A percentile compares a stretch with the other conserved stretches of the same genome.
Conservation (phyloP, 2,329 filamentous ascomycete genomes). For the Fusarium sp. region DNA sequence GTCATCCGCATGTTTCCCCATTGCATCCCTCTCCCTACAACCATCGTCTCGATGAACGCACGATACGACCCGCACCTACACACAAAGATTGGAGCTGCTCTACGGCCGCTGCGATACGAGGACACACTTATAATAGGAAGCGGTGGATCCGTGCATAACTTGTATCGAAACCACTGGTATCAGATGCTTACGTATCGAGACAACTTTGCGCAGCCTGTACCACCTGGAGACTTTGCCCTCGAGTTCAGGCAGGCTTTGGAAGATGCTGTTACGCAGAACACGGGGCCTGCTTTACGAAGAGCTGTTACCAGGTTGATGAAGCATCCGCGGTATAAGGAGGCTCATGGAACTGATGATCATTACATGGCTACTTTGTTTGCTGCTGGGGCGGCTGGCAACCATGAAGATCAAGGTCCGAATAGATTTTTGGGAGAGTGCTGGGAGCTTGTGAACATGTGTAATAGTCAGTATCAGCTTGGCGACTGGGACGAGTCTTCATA, state of each 20-base stretch:
- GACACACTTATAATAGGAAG: conserved; percentile 63
- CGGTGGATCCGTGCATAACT: conserved; percentile 74
- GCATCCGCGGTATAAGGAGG: conserved; percentile 71
- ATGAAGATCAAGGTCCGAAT: conserved; percentile 55
- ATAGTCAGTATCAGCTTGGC: conserved; percentile 67
- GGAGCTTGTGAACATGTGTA: conserved; percentile 73
- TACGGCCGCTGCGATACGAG: conserved; percentile 9
- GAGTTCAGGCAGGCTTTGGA: conserved; percentile 74
- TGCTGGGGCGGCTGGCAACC: conserved; percentile 63
- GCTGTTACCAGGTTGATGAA: conserved; percentile 72
- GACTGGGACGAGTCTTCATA: background rate
- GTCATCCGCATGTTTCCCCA: conserved; percentile 75
- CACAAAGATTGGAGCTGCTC: conserved; percentile 22
- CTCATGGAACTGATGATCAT: conserved; percentile 75
- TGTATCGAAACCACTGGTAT: conserved; percentile 73
- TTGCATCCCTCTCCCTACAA: conserved; percentile 68
- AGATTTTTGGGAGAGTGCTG: conserved; percentile 66
- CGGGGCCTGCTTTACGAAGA: conserved; percentile 60
- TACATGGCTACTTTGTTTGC: conserved; percentile 74
- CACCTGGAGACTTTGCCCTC: conserved; percentile 59
- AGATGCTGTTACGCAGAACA: conserved; percentile 58
- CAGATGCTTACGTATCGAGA: conserved; percentile 62
- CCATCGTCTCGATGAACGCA: conserved; percentile 44
- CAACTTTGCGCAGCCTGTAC: conserved; percentile 14
- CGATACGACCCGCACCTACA: conserved; percentile 34